Base-by-base conservation (phyloP, 805 yeast genomes). In the Cyberlindnera misumaiensis region DNA sequence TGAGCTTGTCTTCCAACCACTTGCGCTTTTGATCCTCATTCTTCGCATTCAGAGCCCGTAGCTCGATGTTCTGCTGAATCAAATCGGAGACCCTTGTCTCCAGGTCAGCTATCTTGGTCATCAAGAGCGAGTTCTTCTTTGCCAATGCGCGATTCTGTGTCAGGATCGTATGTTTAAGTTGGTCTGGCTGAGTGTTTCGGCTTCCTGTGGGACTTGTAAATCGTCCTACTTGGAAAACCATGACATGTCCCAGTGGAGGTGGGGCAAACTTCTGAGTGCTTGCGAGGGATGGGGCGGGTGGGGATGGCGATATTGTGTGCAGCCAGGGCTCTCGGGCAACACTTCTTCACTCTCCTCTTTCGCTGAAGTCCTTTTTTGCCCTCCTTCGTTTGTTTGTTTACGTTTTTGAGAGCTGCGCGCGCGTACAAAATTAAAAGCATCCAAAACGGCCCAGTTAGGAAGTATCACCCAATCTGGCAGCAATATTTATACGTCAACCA, bases 141-240 rank as follows among this genome's bases (percentile, higher is more conserved):
- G 85, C 85, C 20, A 83, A 57, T n/a, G 72, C 68, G 38, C 65
- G 66, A 56, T 82, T 82, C 50, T 58, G 68, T 35, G 45, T 53
- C 31, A 49, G 51, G 40, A 53, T 56, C 10, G 49, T 56, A 39
- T 44, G 46, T 27, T 46, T 58, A n/a, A 55, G 36, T 7, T 45
- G 44, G 13, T 36, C 43, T n/a, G 35, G 38, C 11, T 44, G 12
- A 7, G 14, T 37, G 40, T 16, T 12, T 32, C 32, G 31, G 32
- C n/a, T 27, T 11, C 32, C 28, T 17, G 36, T 32, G 13, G 55
- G 50, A 35, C 51, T 48, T 29, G 40, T 46, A 29, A 42, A 41
- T 35, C 36, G 47, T 22, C 41, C 43, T 29, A 48, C 38, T 32
- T 48, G 44, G 43, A 47, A 52, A 31, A 46, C 54, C 58, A 53